Evolutionary conservation across 2,329 filamentous ascomycete genomes (phyloP).

Genomic region (Aspergillus ochraceoroseus): DNA sequence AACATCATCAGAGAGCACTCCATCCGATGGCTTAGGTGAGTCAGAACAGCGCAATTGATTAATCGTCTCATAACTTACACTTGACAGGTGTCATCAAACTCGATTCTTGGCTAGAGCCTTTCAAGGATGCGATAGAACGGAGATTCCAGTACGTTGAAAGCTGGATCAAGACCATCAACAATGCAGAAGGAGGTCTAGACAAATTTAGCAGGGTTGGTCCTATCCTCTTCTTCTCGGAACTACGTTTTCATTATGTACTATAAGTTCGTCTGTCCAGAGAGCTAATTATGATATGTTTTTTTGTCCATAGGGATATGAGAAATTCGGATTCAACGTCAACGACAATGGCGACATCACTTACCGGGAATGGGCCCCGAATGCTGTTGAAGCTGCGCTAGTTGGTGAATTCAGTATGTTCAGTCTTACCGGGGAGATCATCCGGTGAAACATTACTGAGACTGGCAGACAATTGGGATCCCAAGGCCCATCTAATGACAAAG

Average conservation of each 20-base stretch:
- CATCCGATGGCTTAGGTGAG: conserved; percentile 32
- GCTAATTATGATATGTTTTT: conserved; percentile 2
- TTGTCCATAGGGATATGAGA: conserved; percentile 66
- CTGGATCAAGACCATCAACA: conserved; percentile 80
- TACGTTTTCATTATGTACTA: not conserved
- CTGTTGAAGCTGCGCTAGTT: conserved; percentile 74
- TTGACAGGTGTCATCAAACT: conserved; percentile 71
- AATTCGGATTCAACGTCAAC: conserved; percentile 77
- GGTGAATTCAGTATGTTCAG: conserved; percentile 79
- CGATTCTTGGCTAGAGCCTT: conserved; percentile 85
- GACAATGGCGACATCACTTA: conserved; percentile 81
- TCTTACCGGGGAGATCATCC: not conserved
- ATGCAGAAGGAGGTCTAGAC: conserved; percentile 80
- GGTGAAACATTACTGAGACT: conserved; percentile 26
- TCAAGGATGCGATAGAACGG: conserved; percentile 68
- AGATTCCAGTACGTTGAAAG: conserved; percentile 74
- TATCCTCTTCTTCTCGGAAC: not conserved
- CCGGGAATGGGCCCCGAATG: conserved; percentile 94
- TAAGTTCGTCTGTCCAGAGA: not conserved
- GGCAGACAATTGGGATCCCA: conserved; percentile 77
- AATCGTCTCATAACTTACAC: conserved; percentile 6
- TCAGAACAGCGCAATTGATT: not conserved
- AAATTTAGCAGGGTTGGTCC: conserved; percentile 74
- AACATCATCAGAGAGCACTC: conserved; percentile 20
- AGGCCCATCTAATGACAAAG: conserved; percentile 81